Evolutionary conservation across 2,329 filamentous ascomycete species (phyloP).

Genomic region (Aspergillus chevalieri): DNA sequence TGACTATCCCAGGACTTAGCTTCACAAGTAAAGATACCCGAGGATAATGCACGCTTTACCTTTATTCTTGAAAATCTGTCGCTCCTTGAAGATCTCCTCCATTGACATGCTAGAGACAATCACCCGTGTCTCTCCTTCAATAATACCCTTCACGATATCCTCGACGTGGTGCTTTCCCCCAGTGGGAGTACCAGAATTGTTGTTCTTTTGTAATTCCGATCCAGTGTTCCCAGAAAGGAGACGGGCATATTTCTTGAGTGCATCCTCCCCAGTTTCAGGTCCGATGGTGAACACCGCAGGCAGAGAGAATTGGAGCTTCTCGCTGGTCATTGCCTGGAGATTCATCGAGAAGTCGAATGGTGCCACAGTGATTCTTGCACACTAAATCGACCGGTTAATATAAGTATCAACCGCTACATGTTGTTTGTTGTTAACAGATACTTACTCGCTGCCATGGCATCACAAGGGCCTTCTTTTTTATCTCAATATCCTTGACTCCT

Average conservation of each 20-base stretch:
- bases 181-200: conserved; percentile 36
- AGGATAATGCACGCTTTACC: conserved; percentile 22
- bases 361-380: conserved; percentile 34
- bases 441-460: conserved; percentile 60
- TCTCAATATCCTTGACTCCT: conserved; percentile 65
- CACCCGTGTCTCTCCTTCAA: conserved; percentile 79
- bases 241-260: conserved; percentile 76
- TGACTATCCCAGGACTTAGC: conserved; percentile 43
- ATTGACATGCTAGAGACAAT: conserved; percentile 86
- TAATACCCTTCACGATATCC: conserved; percentile 83
- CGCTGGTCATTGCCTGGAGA: conserved; percentile 80
- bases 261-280: conserved; percentile 63
- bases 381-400: conserved; percentile 9
- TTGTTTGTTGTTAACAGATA: not conserved
- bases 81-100: conserved; percentile 78
- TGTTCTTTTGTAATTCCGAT: conserved; percentile 24
- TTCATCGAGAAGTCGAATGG: conserved; percentile 73
- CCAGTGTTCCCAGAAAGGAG: conserved; percentile 61
- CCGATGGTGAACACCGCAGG: conserved; percentile 84
- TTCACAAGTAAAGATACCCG: not conserved
- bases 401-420: not conserved
- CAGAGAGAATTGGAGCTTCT: conserved; percentile 76
- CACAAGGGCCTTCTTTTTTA: conserved; percentile 71
- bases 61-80: conserved; percentile 69
- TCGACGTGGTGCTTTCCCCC: conserved; percentile 62